phyloP scores from a whole-genome alignment of 441 rosid species.

The Brassica hybrid region DNA sequence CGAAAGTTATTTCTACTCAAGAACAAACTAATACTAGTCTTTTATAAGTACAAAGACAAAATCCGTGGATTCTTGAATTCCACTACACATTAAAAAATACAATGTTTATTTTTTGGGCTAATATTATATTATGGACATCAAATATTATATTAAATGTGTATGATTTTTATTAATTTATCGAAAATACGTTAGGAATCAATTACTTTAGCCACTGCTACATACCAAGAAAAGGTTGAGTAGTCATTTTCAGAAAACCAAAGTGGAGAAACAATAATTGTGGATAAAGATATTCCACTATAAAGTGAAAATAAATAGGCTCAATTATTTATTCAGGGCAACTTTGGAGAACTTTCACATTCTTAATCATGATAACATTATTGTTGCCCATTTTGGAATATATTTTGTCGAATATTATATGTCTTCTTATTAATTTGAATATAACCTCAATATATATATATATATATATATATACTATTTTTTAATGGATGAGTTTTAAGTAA shows the following conservation, averaged over 20 bases:
- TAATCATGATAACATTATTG: constrained; percentile 25
- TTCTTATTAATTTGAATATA: neutral
- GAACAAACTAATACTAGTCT: neutral
- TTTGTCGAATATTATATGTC: constrained; percentile 2
- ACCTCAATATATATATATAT: neutral
- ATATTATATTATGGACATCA: neutral
- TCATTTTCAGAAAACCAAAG: constrained; percentile 36
- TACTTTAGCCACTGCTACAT: constrained; percentile 9
- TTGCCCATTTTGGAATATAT: constrained; percentile 1
- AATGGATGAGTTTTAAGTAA: neutral
- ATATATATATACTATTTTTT: neutral
- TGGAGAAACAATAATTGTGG: constrained; percentile 40
- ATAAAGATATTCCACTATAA: constrained; percentile 40
- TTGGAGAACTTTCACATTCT: constrained; percentile 30
- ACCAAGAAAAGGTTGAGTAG: constrained; percentile 39
- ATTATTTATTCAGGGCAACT: constrained; percentile 22
- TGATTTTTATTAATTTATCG: neutral
- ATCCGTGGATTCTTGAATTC: neutral
- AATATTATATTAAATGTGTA: neutral
- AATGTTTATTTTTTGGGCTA: neutral
- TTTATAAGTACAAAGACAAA: neutral
- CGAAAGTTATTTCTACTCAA: neutral
- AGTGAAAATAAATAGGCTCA: constrained; percentile 34
- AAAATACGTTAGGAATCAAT: neutral
- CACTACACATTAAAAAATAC: neutral